Conservation (phyloP, 176 grass and related monocot genomes). For the Rhynchospora breviuscula region DNA sequence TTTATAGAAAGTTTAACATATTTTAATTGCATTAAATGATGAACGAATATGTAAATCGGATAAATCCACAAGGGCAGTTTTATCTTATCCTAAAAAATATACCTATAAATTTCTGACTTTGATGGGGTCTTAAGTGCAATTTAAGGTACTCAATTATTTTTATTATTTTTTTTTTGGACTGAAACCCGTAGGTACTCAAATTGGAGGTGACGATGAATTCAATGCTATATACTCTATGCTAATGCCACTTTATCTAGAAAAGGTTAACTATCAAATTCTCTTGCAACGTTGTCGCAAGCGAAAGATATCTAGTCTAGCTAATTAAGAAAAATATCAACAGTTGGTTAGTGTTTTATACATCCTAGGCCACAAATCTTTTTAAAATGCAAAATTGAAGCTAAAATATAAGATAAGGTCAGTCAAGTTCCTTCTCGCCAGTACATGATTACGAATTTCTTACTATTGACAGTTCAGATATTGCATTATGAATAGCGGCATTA, state of each 20-base stretch:
- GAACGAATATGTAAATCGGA: too few species aligned
- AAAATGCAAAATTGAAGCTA: background rate
- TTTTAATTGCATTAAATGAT: too few species aligned
- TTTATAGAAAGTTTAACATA: too few species aligned
- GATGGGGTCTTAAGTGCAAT: background rate
- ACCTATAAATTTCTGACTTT: background rate
- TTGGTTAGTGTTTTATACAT: too few species aligned
- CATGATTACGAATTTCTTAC: too few species aligned
- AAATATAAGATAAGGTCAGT: background rate
- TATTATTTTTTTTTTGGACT: too few species aligned
- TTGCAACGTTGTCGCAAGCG: background rate
- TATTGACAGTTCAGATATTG: too few species aligned
- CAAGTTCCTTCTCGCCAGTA: background rate
- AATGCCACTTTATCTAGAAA: too few species aligned
- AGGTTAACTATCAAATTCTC: background rate
- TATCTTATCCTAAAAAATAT: background rate
- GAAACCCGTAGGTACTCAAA: background rate
- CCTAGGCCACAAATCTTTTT: background rate
- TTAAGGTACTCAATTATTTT: background rate
- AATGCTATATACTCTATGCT: background rate
- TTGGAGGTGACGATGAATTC: background rate
- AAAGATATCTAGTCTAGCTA: background rate
- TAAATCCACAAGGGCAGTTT: too few species aligned
- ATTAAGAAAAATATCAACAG: too few species aligned
- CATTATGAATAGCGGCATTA: too few species aligned